These are phyloP conservation scores for Lipomyces yamadae DNA, from an alignment of 805 yeast genomes.

Conservation along the genomic window DNA sequence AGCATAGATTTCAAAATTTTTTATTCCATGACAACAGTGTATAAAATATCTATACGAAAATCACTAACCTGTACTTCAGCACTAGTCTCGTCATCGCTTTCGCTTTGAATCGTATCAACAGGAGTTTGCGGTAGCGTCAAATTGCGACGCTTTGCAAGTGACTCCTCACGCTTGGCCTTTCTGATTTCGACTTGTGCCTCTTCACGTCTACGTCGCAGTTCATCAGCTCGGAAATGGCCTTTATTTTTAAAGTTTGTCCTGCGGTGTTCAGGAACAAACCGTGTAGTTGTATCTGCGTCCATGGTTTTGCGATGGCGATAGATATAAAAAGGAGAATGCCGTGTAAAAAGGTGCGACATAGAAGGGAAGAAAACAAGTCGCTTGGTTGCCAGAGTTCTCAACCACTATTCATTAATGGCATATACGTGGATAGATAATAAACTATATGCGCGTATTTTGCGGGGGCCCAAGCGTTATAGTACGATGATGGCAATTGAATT, in stretches of 20 bases:
- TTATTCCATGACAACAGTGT: neutral
- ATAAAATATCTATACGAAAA: neutral
- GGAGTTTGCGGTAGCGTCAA: constrained; percentile 52
- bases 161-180: constrained; percentile 95
- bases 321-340: neutral
- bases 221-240: constrained; percentile 91
- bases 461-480: neutral
- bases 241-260: constrained; percentile 95
- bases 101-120: constrained; percentile 47
- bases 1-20: too few species aligned
- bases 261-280: constrained; percentile 96
- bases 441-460: neutral
- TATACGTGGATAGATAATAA: neutral
- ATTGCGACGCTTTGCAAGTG: constrained; percentile 90
- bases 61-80: constrained; percentile 40
- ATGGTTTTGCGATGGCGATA: constrained; percentile 46
- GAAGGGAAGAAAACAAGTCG: neutral
- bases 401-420: neutral
- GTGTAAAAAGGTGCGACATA: neutral
- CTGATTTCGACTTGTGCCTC: constrained; percentile 95
- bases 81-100: constrained; percentile 52
- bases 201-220: constrained; percentile 96
- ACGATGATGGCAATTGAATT: neutral
- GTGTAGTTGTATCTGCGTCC: constrained; percentile 77
- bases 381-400: neutral